A percentile compares a stretch with the other conserved stretches of the same genome.
phyloP scores from a whole-genome alignment of 768 basidiomycete genomes.

The Jaapia argillacea region DNA sequence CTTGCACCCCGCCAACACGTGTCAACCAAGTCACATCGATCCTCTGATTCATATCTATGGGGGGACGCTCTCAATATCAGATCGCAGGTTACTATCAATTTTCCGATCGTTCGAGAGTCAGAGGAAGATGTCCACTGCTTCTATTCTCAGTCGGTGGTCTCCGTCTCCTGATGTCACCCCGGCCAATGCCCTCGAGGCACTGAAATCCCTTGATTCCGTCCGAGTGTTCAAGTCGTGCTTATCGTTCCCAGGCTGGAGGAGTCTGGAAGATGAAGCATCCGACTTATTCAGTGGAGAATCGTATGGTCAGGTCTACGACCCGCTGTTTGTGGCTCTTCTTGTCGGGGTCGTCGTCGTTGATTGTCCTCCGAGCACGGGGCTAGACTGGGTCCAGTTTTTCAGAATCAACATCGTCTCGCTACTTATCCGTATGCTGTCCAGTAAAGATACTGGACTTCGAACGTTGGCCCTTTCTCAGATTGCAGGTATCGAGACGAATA shows the following conservation, averaged over 20 bases:
- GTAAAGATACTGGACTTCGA: conserved; percentile 50
- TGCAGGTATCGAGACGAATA: conserved; percentile 42
- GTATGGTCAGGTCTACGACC: conserved; percentile 75
- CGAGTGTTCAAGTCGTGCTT: conserved; percentile 63
- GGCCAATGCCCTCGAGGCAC: conserved; percentile 45
- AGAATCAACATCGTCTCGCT: conserved; percentile 71
- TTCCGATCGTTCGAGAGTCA: conserved; percentile 73
- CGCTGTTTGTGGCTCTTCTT: conserved; percentile 63
- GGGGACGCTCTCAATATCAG: conserved; percentile 58
- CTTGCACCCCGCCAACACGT: conserved; percentile 73
- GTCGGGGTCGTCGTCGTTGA: conserved; percentile 57
- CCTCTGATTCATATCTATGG: conserved; percentile 68
- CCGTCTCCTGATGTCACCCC: conserved; percentile 31
- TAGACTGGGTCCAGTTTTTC: conserved; percentile 83
- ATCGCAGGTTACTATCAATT: conserved; percentile 60
- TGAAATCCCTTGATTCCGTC: conserved; percentile 61
- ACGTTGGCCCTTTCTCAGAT: conserved; percentile 53
- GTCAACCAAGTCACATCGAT: conserved; percentile 75
- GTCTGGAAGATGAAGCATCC: background rate
- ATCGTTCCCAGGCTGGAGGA: conserved; percentile 59
- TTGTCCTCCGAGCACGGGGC: conserved; percentile 41
- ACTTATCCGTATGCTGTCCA: conserved; percentile 62
- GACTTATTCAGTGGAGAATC: conserved; percentile 16
- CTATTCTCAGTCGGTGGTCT: conserved; percentile 62
- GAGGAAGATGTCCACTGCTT: conserved; percentile 51